Base-by-base conservation (phyloP, 495 filamentous ascomycete species). In the Daldinia caldariorum region DNA sequence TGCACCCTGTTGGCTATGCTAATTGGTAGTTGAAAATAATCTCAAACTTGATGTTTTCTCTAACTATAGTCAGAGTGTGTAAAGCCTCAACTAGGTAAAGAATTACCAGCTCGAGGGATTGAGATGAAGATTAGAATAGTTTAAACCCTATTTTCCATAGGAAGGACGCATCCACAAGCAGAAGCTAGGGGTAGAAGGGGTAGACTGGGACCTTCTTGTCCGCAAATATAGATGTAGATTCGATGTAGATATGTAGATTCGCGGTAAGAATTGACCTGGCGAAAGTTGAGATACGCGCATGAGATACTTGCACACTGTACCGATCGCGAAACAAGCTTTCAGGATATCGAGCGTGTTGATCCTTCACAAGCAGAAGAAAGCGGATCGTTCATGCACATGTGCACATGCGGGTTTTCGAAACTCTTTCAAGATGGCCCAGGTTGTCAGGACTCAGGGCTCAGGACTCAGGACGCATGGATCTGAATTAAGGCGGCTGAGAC, bases 241-340 rank as follows among this genome's bases (percentile, higher is more conserved):
- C 26, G 26, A 26, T 3, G 26, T 26, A 26, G 26, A 26, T 26
- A 18, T 58, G 55, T 66, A 62, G 43, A 66, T 63, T 63, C 43
- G 62, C 31, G 43, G 20, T 29, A 58, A 16, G 16, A 0, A 39
- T 26, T 32, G 61, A 12, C 47, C 57, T 9, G 49, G 3, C 31
- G 45, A 45, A 62, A 57, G 22, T 58, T 51, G 35, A n/a, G 16
- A 41, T 59, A 45, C 34, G 14, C 29, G 56, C 10, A 31, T 26
- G 14, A 32, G 31, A 7, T 20, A 47, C n/a, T n/a, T n/a, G n/a
- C n/a, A n/a, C n/a, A n/a, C 35, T 54, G 35, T 16, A 34, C 47
- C 45, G 34, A 35, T 12, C 9, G 18, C 10, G 45, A 57, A 53
- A 16, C 49, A 53, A 32, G 22, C 29, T 16, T 53, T 18, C 13